Evolutionary conservation across 2,329 filamentous ascomycete species (phyloP).

Genomic region (Verticillium nonalfalfae): DNA sequence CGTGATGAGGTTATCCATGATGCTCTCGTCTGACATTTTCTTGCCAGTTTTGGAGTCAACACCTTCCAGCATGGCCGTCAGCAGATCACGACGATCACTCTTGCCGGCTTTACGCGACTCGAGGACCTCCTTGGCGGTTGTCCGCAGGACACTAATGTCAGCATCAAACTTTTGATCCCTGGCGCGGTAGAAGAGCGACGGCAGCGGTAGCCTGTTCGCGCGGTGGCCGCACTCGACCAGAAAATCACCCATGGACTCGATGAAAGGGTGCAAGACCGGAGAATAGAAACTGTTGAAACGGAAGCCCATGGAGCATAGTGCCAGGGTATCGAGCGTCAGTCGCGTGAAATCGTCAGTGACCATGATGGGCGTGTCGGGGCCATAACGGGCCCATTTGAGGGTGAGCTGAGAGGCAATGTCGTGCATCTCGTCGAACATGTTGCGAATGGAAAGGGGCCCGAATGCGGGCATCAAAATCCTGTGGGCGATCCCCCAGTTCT

Average conservation of each 20-base stretch:
- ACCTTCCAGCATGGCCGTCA: conserved; percentile 61
- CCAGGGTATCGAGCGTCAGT: conserved; percentile 56
- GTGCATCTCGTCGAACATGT: conserved; percentile 48
- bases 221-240: conserved; percentile 48
- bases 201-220: conserved; percentile 35
- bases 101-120: conserved; percentile 49
- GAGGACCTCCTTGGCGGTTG: conserved; percentile 52
- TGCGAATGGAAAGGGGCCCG: conserved; percentile 59
- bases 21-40: conserved; percentile 50
- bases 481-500: conserved; percentile 47
- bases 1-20: conserved; percentile 62
- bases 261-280: conserved; percentile 14
- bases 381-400: conserved; percentile 46
- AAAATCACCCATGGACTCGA: conserved; percentile 54
- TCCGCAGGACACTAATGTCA: conserved; percentile 45
- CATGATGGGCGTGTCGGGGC: conserved; percentile 36
- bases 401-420: conserved; percentile 47
- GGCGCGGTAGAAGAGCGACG: conserved; percentile 36
- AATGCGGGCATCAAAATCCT: conserved; percentile 62
- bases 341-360: conserved; percentile 55
- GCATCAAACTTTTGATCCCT: conserved; percentile 36
- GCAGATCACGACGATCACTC: conserved; percentile 47
- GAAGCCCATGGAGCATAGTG: conserved; percentile 50
- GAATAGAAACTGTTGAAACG: conserved; percentile 58
- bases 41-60: conserved; percentile 58